Percentiles rank a stretch among this genome's conserved stretches.
phyloP scores from a whole-genome alignment of 2,329 filamentous ascomycete genomes.

The Aspergillus hortae region DNA sequence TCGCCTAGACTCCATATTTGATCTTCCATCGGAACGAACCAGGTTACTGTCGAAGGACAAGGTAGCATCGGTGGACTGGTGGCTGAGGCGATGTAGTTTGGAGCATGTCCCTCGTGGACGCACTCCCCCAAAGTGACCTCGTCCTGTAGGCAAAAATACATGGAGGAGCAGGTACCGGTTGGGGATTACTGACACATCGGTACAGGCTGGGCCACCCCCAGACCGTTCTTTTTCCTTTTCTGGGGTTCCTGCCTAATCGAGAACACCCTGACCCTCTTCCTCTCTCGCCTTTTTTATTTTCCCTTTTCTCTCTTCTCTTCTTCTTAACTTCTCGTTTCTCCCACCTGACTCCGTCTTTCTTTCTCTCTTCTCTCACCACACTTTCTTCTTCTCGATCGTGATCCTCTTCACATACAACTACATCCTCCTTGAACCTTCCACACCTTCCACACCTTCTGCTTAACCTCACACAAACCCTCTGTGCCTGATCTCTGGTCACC shows the following conservation, averaged over 20 bases:
- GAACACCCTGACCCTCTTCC: constrained; percentile 1
- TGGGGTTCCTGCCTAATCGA: constrained; percentile 9
- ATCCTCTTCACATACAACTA: constrained; percentile 1
- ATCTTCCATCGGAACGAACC: background rate
- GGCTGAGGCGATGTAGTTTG: background rate
- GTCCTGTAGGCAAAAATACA: too few relatives aligned
- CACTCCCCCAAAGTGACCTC: background rate
- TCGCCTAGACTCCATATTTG: background rate
- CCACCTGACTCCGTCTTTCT: background rate
- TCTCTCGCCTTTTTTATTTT: constrained; percentile 3
- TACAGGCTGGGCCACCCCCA: background rate
- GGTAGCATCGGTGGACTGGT: background rate
- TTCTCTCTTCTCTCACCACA: background rate
- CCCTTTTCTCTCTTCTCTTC: constrained; percentile 4
- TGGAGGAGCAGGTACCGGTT: too few relatives aligned
- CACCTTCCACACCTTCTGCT: background rate
- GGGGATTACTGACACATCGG: too few relatives aligned
- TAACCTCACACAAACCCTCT: background rate
- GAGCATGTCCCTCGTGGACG: background rate
- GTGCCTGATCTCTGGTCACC: too few relatives aligned
- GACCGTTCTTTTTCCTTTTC: constrained; percentile 5
- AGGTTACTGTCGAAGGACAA: background rate
- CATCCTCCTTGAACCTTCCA: background rate
- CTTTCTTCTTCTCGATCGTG: constrained; percentile 1
- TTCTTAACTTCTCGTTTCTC: background rate